Percentiles rank a stretch among this genome's conserved stretches.
phyloP scores from a whole-genome alignment of 2,329 filamentous ascomycete species.

The Fusarium sp. region DNA sequence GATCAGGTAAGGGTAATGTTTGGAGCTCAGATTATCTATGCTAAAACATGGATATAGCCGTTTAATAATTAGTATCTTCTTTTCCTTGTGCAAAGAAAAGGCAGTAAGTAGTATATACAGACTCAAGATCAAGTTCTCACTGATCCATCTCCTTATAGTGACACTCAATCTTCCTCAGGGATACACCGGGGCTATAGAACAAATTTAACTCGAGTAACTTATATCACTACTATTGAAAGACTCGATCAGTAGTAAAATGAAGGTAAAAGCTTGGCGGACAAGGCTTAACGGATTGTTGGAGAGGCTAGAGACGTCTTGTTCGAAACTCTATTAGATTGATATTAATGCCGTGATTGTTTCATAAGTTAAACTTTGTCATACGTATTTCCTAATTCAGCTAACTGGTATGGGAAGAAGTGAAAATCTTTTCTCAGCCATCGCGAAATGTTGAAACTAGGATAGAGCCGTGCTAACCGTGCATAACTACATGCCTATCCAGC shows the following conservation, averaged over 20 bases:
- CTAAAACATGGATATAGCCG: fast-evolving
- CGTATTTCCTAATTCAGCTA: not conserved
- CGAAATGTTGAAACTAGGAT: not conserved
- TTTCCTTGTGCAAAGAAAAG: too few relatives aligned
- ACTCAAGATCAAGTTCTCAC: too few relatives aligned
- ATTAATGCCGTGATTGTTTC: not conserved
- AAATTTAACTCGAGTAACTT: too few relatives aligned
- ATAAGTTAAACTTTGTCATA: too few relatives aligned
- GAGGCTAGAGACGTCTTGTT: not conserved
- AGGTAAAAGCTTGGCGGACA: too few relatives aligned
- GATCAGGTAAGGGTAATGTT: not conserved
- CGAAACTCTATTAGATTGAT: not conserved
- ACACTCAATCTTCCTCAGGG: not conserved
- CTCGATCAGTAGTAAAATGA: fast-evolving
- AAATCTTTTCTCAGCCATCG: not conserved
- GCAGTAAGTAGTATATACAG: fast-evolving
- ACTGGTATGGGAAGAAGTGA: not conserved
- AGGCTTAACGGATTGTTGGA: fast-evolving
- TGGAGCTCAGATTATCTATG: not conserved
- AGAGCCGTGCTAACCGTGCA: not conserved
- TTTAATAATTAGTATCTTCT: not conserved
- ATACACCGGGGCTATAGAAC: not conserved
- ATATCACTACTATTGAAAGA: not conserved
- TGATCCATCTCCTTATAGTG: not conserved
- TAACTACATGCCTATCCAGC: not conserved